These are phyloP conservation scores for Theileria annulata DNA, from an alignment of 169 alveolate species.

Conservation along the genomic window DNA sequence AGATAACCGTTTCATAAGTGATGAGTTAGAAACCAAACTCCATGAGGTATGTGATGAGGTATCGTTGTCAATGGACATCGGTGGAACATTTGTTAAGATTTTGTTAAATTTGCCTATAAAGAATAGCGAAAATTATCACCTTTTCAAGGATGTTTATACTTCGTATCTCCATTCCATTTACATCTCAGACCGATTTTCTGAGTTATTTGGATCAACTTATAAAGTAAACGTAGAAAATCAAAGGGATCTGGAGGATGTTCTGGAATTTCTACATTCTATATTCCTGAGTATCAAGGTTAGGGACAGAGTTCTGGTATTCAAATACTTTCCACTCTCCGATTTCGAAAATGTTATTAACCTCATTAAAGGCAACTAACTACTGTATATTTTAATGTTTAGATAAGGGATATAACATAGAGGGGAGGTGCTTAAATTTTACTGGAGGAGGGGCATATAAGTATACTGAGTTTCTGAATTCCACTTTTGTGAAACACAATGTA, in stretches of 20 bases:
- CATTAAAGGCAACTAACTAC: slow-evolving; percentile 19
- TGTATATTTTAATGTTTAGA: not conserved
- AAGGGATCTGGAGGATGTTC: slow-evolving; percentile 3
- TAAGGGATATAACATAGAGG: not conserved
- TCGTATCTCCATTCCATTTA: not conserved
- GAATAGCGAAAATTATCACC: not conserved
- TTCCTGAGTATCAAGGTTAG: slow-evolving; percentile 17
- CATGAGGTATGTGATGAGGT: not conserved
- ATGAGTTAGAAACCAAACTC: not conserved
- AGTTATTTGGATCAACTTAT: not conserved
- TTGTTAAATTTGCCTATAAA: slow-evolving; percentile 12
- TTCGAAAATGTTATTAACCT: not conserved
- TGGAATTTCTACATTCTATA: not conserved
- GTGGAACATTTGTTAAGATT: slow-evolving; percentile 55
- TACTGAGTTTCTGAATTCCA: not conserved
- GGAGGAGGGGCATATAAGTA: slow-evolving; percentile 62
- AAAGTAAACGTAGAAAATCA: not conserved
- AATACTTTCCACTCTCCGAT: slow-evolving; percentile 27
- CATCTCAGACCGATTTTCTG: not conserved
- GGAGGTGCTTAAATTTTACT: slow-evolving; percentile 22
- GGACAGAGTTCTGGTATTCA: slow-evolving; percentile 7
- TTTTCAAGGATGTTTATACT: slow-evolving; percentile 13
- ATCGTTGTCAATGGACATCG: slow-evolving; percentile 56
- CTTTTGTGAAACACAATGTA: slow-evolving; percentile 9
- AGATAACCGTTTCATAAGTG: not conserved